Evolutionary conservation across 163 green algal genomes (phyloP).

Genomic region (Prototheca wickerhamii): DNA sequence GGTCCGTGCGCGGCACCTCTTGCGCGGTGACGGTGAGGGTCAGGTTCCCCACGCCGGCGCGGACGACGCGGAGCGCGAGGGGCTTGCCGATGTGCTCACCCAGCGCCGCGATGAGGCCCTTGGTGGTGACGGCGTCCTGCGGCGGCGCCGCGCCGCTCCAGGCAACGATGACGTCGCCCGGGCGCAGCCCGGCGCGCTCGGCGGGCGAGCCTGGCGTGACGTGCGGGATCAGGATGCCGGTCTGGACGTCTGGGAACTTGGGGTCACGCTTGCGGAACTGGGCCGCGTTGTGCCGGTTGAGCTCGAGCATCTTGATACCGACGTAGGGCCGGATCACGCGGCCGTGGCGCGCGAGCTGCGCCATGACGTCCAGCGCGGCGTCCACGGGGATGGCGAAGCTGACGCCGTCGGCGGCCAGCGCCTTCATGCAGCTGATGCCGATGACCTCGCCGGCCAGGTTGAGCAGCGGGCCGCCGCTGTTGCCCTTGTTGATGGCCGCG

Average conservation of each 20-base stretch:
- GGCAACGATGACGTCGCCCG: conserved; percentile 51
- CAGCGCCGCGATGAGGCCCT: conserved; percentile 20
- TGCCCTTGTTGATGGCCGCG: conserved; percentile 56
- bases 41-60: neutral
- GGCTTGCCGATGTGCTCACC: conserved; percentile 22
- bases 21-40: conserved; percentile 1
- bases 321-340: conserved; percentile 69
- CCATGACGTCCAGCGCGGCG: conserved; percentile 54
- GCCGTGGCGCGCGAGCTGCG: conserved; percentile 50
- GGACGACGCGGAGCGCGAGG: conserved; percentile 23
- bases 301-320: conserved; percentile 78
- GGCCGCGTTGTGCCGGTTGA: conserved; percentile 42
- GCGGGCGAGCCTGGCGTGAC: conserved; percentile 40
- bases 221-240: conserved; percentile 55
- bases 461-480: conserved; percentile 68
- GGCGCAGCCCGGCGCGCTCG: conserved; percentile 30
- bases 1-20: neutral
- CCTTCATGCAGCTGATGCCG: conserved; percentile 67
- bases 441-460: conserved; percentile 74
- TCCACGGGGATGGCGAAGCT: conserved; percentile 86
- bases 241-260: conserved; percentile 36
- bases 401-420: conserved; percentile 68
- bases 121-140: conserved; percentile 11
- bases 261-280: conserved; percentile 38
- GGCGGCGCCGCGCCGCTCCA: conserved; percentile 2